Base-by-base conservation (phyloP, 257 asterid species). In the Nicotiana tomentosiformis region DNA sequence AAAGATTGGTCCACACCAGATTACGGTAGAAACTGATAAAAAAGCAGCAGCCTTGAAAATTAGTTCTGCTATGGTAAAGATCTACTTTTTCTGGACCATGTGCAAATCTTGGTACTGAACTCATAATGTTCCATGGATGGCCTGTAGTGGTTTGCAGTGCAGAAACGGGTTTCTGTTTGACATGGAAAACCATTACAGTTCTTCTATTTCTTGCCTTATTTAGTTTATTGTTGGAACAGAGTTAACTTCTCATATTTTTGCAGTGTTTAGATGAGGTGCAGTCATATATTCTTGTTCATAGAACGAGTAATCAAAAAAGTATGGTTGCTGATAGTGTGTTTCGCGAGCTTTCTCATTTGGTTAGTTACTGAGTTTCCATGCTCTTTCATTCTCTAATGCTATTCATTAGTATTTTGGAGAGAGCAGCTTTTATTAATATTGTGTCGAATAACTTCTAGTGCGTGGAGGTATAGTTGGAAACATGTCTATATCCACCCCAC, bases 241-340 rank as follows among this genome's bases (percentile, higher is more conserved):
- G 69, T 62, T n/a, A 37, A 37, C 46, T 83, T 55, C 83, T 76
- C 80, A 26, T 43, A 18, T 85, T 32, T 81, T 87, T 77, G 83
- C 91, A 96, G 99, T 86, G 90, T 81, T 88, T 96, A 85, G 98
- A 96, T 87, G 99, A 96, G 90, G 97, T 96, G 87, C 99, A 96
- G 78, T 90, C 99, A 15, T 96, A 92, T 86, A 89, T 96, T 77
- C 88, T 96, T 77, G 97, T 90, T 51, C 79, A 90, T 84, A 93
- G 99, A 93, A 86, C 93, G 37, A 83, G 82, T 67, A 89, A 89
- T 87, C 87, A 80, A 66, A 86, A 83, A 39, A 74, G 81, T 80
- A 83, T 87, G 23, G 78, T 87, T 66, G 82, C 62, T 72, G 83
- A 83, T 82, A 84, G 87, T 66, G 30, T 68, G 30, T 89, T 83